A percentile compares a stretch with the other conserved stretches of the same genome.
These are phyloP conservation scores for Blastobotrys persicus DNA, from an alignment of 1,139 yeast species.

Conservation along the genomic window DNA sequence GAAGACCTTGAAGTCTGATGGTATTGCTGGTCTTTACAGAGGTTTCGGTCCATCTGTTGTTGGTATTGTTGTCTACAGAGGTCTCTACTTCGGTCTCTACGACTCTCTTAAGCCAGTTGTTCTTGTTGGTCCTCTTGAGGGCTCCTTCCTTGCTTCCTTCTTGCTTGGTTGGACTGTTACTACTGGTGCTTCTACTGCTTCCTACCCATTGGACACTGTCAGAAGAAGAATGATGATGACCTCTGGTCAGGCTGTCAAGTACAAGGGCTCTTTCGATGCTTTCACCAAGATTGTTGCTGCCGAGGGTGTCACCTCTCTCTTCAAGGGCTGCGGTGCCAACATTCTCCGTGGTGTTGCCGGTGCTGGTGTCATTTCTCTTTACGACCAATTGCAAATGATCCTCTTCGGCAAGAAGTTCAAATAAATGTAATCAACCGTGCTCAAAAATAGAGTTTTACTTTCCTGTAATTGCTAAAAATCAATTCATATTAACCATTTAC, in stretches of 20 bases:
- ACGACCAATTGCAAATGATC: conserved; percentile 48
- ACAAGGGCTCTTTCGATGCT: conserved; percentile 73
- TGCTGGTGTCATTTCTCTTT: conserved; percentile 71
- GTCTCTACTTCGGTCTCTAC: conserved; percentile 78
- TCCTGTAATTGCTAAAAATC: conserved; percentile 8
- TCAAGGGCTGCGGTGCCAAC: conserved; percentile 89
- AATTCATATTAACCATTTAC: background rate
- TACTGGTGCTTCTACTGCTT: conserved; percentile 75
- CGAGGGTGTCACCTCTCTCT: conserved; percentile 69
- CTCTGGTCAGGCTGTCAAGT: conserved; percentile 76
- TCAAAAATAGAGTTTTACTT: conserved; percentile 4
- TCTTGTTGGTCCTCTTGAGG: conserved; percentile 68
- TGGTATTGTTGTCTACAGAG: conserved; percentile 80
- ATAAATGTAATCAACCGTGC: conserved; percentile 19
- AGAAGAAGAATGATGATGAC: conserved; percentile 91
- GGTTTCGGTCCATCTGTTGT: conserved; percentile 81
- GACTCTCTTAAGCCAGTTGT: conserved; percentile 77
- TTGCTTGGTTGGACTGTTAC: conserved; percentile 76
- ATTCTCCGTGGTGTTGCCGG: conserved; percentile 86
- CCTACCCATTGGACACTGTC: conserved; percentile 79
- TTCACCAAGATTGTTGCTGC: conserved; percentile 67
- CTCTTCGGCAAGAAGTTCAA: conserved; percentile 71
- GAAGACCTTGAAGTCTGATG: conserved; percentile 73
- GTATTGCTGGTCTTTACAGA: conserved; percentile 79
- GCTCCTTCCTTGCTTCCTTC: conserved; percentile 72